Conservation (phyloP, 352 stramenopile species). For the Phytophthora cactorum region DNA sequence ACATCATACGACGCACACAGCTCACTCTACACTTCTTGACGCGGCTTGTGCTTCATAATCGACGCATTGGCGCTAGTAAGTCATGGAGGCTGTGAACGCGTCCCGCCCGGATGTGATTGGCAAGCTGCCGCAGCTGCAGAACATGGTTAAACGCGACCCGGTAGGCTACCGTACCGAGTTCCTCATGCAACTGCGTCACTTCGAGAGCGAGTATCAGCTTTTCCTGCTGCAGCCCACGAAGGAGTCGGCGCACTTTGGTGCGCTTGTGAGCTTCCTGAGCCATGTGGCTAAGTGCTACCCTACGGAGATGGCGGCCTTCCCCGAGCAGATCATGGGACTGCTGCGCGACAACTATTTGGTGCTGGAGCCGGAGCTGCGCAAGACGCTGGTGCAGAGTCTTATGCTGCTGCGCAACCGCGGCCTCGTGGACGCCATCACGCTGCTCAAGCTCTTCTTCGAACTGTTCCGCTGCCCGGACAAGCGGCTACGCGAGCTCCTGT, state of each 20-base stretch:
- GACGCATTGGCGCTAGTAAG: background rate
- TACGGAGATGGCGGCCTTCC: constrained; percentile 88
- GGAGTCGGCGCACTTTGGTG: constrained; percentile 93
- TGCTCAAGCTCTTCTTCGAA: constrained; percentile 97
- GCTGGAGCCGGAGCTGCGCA: constrained; percentile 92
- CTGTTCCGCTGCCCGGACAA: constrained; percentile 98
- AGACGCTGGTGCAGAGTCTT: constrained; percentile 94
- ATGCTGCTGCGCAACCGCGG: constrained; percentile 97
- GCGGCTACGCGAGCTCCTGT: constrained; percentile 94
- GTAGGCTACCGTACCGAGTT: constrained; percentile 97
- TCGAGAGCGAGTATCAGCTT: constrained; percentile 96
- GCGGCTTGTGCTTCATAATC: background rate
- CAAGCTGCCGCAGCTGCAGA: constrained; percentile 97
- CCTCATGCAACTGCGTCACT: constrained; percentile 96
- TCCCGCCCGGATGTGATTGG: constrained; percentile 87
- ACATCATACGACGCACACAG: constrained; percentile 9
- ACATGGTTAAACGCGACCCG: constrained; percentile 98
- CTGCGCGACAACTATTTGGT: constrained; percentile 91
- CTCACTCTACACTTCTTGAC: constrained; percentile 8
- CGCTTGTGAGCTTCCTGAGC: constrained; percentile 97
- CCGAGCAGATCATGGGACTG: constrained; percentile 92
- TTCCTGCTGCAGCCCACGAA: constrained; percentile 94
- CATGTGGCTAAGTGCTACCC: constrained; percentile 93
- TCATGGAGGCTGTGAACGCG: constrained; percentile 74
- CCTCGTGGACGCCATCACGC: constrained; percentile 89